These are phyloP conservation scores for Kappamyces sp. DNA, from an alignment of 192 early-diverging fungal genomes.

Conservation along the genomic window DNA sequence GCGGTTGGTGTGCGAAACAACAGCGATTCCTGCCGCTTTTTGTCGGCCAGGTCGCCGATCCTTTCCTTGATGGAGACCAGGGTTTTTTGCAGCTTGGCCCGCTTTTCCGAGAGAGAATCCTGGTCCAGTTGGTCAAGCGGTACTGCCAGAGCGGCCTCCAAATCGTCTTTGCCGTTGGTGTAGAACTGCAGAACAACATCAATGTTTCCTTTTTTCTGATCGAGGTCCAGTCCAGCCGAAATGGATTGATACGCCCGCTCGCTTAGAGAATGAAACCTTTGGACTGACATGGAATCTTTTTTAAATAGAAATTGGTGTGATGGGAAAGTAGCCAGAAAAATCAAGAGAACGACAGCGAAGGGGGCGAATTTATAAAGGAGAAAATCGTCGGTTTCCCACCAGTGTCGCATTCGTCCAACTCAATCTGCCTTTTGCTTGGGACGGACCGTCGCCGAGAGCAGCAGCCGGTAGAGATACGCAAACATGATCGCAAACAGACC, in stretches of 20 bases:
- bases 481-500: slow-evolving; percentile 61
- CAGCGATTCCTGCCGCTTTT: slow-evolving; percentile 1
- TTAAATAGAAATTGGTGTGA: background rate
- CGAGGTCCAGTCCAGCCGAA: slow-evolving; percentile 33
- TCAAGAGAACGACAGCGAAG: background rate
- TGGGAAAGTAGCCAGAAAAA: background rate
- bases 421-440: too few species aligned
- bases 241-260: slow-evolving; percentile 34
- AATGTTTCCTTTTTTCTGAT: slow-evolving; percentile 25
- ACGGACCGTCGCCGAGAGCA: background rate
- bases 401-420: too few species aligned
- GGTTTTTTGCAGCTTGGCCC: slow-evolving; percentile 32
- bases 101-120: slow-evolving; percentile 15
- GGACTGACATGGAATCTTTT: background rate
- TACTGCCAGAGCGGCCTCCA: slow-evolving; percentile 30
- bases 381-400: too few species aligned
- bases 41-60: slow-evolving; percentile 22
- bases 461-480: slow-evolving; percentile 68
- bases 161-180: slow-evolving; percentile 26
- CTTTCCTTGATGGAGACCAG: slow-evolving; percentile 33
- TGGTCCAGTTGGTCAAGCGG: slow-evolving; percentile 21
- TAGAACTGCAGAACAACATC: slow-evolving; percentile 33
- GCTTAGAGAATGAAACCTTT: background rate
- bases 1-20: slow-evolving; percentile 46
- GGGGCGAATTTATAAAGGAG: background rate